A percentile compares a stretch with the other conserved stretches of the same genome.
These are phyloP conservation scores for Rutidosis leptorrhynchoides DNA, from an alignment of 129 eudicot species.

Conservation along the genomic window DNA sequence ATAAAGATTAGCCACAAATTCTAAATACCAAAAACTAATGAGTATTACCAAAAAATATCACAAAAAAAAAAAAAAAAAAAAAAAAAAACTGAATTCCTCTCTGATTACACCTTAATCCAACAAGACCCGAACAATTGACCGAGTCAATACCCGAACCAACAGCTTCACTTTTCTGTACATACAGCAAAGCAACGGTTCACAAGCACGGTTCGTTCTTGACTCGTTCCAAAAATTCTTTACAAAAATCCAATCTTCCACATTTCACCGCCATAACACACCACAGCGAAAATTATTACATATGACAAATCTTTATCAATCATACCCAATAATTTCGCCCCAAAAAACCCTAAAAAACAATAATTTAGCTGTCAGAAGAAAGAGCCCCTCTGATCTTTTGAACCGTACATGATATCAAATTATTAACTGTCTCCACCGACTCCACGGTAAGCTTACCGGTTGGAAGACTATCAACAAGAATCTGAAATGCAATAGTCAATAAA, in stretches of 20 bases:
- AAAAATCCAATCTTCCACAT: conserved; percentile 26
- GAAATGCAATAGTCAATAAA: conserved; percentile 81
- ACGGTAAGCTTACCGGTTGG: conserved; percentile 94
- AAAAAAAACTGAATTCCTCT: conserved; percentile 23
- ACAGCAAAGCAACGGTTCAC: conserved; percentile 48
- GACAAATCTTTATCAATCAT: conserved; percentile 29
- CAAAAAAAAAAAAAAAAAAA: conserved; percentile 12
- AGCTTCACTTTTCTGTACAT: conserved; percentile 43
- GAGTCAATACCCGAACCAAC: conserved; percentile 99
- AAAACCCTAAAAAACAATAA: conserved; percentile 16
- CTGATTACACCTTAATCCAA: conserved; percentile 27
- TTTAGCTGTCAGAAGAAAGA: conserved; percentile 60
- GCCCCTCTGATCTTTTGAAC: conserved; percentile 92
- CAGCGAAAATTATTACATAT: conserved; percentile 22
- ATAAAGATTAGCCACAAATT: conserved; percentile 14
- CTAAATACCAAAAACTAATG: conserved; percentile 20
- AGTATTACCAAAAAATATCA: conserved; percentile 27
- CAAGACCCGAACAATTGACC: conserved; percentile 39
- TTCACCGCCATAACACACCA: conserved; percentile 19
- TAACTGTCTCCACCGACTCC: conserved; percentile 96
- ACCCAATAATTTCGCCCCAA: conserved; percentile 29
- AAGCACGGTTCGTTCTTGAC: conserved; percentile 99
- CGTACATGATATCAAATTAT: conserved; percentile 89
- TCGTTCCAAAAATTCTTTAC: conserved; percentile 47
- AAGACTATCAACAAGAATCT: conserved; percentile 82